A percentile compares a stretch with the other conserved stretches of the same genome.
phyloP scores from a whole-genome alignment of 345 rosid genomes.

The Geranium brycei region DNA sequence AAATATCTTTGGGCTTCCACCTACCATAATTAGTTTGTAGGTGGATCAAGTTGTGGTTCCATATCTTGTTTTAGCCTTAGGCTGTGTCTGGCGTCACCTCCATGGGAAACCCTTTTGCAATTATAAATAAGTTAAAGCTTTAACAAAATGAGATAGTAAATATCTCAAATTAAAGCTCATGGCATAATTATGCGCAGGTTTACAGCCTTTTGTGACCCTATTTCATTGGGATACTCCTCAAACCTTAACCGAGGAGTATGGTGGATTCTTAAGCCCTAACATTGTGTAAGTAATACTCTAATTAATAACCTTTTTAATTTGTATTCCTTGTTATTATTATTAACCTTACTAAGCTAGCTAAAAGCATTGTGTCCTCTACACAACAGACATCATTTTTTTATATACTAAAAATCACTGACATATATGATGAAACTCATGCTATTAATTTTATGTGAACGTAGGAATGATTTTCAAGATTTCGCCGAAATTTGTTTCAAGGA shows the following conservation, averaged over 20 bases:
- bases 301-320: background rate
- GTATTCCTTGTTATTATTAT: background rate
- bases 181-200: slow-evolving; percentile 16
- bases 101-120: no score
- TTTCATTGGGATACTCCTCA: slow-evolving; percentile 56
- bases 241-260: slow-evolving; percentile 46
- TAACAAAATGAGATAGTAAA: no score
- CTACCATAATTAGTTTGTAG: no score
- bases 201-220: slow-evolving; percentile 42
- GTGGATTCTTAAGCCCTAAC: slow-evolving; percentile 36
- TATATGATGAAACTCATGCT: background rate
- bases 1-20: no score
- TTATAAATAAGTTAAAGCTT: no score
- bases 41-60: no score
- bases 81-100: no score
- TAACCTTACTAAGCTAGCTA: background rate
- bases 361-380: background rate
- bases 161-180: no score
- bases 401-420: no score
- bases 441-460: background rate
- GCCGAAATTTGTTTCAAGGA: slow-evolving; percentile 23
- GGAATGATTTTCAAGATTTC: slow-evolving; percentile 17
- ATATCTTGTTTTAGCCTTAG: no score
- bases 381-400: background rate
- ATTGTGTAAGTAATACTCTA: slow-evolving; percentile 16